Percentiles rank a stretch among this genome's conserved stretches.
These are phyloP conservation scores for Corchorus olitorius DNA, from an alignment of 345 rosid species.

Conservation along the genomic window DNA sequence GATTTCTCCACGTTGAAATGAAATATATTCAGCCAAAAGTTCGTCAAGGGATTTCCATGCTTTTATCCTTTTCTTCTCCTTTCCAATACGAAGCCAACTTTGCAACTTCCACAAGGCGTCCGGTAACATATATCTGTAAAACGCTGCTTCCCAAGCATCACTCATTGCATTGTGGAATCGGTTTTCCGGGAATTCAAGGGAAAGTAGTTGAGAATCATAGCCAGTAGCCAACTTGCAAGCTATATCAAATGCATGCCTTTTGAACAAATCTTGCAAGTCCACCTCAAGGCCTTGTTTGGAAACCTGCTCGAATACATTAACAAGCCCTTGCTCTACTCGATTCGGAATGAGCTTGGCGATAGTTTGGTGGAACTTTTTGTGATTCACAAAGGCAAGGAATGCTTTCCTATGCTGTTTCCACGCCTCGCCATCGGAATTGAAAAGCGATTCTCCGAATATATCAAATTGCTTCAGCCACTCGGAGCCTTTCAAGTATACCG, in stretches of 20 bases:
- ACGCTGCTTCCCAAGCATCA: conserved; percentile 7
- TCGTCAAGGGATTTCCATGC: conserved; percentile 5
- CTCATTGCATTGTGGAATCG: conserved; percentile 9
- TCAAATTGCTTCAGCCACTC: conserved; percentile 12
- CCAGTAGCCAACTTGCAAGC: conserved; percentile 6
- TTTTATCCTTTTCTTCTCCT: conserved; percentile 16
- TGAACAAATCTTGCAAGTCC: conserved; percentile 27
- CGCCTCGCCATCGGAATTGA: conserved; percentile 17
- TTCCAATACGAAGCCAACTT: conserved; percentile 18
- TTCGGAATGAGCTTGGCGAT: background rate
- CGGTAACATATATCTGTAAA: conserved; percentile 3
- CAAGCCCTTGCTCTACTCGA: background rate
- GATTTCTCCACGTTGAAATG: background rate
- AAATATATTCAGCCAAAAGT: conserved; percentile 4
- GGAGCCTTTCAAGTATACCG: background rate
- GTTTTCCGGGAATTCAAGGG: background rate
- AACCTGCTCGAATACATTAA: conserved; percentile 21
- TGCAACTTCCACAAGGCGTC: conserved; percentile 21
- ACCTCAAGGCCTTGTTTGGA: background rate
- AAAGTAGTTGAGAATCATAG: background rate
- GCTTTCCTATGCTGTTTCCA: conserved; percentile 24
- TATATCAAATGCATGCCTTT: background rate
- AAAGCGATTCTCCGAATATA: conserved; percentile 22
- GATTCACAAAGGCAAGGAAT: background rate
- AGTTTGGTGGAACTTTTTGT: conserved; percentile 1